These are phyloP conservation scores for Gaertneriomyces semiglobifer DNA, from an alignment of 192 early-diverging fungal species.

Conservation along the genomic window DNA sequence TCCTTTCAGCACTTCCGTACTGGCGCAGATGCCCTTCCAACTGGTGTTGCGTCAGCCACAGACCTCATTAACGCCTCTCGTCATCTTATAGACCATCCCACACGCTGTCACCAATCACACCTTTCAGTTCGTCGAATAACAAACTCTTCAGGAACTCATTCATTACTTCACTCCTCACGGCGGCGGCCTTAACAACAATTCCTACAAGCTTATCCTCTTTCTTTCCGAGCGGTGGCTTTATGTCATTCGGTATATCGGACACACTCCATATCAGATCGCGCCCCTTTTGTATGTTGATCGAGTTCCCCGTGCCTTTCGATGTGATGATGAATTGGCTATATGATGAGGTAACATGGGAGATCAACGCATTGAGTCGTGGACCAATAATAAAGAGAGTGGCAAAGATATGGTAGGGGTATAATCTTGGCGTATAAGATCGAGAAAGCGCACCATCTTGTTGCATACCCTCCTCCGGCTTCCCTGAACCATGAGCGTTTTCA, in stretches of 20 bases:
- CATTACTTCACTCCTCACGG: slow-evolving; percentile 26
- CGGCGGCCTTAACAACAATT: slow-evolving; percentile 25
- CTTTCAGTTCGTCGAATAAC: slow-evolving; percentile 8
- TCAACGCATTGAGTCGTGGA: slow-evolving; percentile 16
- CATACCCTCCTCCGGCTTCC: not conserved
- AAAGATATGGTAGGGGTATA: slow-evolving; percentile 59
- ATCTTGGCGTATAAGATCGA: slow-evolving; percentile 41
- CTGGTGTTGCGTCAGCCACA: too few relatives aligned
- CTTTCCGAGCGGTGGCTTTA: not conserved
- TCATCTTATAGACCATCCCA: too few relatives aligned
- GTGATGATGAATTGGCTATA: slow-evolving; percentile 19
- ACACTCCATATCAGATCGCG: slow-evolving; percentile 19
- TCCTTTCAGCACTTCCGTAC: too few relatives aligned
- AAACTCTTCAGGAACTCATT: slow-evolving; percentile 15
- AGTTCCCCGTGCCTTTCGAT: slow-evolving; percentile 8
- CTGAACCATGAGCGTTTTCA: slow-evolving; percentile 8
- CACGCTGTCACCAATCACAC: slow-evolving; percentile 12
- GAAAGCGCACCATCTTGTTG: not conserved
- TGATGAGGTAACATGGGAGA: not conserved
- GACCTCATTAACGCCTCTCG: too few relatives aligned
- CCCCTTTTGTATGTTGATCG: not conserved
- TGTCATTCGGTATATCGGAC: slow-evolving; percentile 8
- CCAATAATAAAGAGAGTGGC: slow-evolving; percentile 63
- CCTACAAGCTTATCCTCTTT: not conserved
- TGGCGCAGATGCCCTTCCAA: too few relatives aligned